Percentiles rank a stretch among this genome's conserved stretches.
Conservation (phyloP, 2,329 filamentous ascomycete species). For the Stagonosporopsis chrysanthemi region DNA sequence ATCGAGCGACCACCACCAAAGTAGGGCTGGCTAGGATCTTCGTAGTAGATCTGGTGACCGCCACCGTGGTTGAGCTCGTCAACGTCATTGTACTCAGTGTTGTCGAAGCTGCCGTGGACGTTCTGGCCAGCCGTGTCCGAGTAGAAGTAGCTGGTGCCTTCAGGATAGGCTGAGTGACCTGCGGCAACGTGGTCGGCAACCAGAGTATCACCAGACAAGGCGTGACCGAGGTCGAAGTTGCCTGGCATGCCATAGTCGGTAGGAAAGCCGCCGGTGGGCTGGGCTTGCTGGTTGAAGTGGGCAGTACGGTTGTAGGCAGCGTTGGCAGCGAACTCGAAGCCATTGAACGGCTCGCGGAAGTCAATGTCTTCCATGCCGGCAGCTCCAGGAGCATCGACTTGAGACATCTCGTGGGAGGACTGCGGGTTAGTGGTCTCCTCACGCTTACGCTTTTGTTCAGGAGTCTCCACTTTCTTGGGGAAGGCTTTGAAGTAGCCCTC, state of each 20-base stretch:
- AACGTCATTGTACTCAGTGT: too few relatives aligned
- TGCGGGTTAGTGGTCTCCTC: not conserved
- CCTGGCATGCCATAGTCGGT: not conserved
- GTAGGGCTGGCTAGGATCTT: too few relatives aligned
- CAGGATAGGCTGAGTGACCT: not conserved
- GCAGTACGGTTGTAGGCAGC: not conserved
- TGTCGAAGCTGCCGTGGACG: not conserved
- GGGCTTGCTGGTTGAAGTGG: not conserved
- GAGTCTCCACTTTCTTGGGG: not conserved
- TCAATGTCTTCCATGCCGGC: conserved; percentile 8
- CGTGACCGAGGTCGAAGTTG: not conserved
- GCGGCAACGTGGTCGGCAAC: not conserved
- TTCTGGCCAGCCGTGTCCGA: not conserved
- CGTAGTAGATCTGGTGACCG: too few relatives aligned
- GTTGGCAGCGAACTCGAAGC: not conserved
- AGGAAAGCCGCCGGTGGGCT: not conserved
- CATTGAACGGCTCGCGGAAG: not conserved
- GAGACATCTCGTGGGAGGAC: not conserved
- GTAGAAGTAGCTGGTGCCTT: not conserved
- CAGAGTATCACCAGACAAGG: not conserved
- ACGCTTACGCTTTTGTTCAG: conserved; percentile 8
- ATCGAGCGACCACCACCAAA: too few relatives aligned
- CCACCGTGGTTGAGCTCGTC: too few relatives aligned
- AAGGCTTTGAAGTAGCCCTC: not conserved
- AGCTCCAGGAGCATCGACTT: conserved; percentile 1